A percentile compares a stretch with the other conserved stretches of the same genome.
These are phyloP conservation scores for Solanum virginianum DNA, from an alignment of 257 asterid genomes.

Conservation along the genomic window DNA sequence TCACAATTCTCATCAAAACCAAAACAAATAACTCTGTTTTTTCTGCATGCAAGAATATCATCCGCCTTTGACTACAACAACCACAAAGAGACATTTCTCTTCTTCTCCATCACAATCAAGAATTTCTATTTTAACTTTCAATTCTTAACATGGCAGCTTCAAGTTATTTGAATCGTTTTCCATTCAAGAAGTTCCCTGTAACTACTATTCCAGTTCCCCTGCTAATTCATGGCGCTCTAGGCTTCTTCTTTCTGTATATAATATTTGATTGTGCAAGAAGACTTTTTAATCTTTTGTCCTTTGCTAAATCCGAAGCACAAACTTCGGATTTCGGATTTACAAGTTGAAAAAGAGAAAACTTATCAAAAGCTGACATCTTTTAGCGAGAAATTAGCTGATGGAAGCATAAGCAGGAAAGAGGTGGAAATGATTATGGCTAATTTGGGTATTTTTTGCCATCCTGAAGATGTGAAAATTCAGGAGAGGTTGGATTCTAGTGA, in stretches of 20 bases:
- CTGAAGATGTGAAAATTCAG: constrained; percentile 10
- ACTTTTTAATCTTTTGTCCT: constrained; percentile 6
- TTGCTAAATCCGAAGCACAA: not conserved
- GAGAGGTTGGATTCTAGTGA: constrained; percentile 14
- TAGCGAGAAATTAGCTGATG: not conserved
- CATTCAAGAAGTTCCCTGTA: constrained; percentile 10
- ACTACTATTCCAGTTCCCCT: constrained; percentile 11
- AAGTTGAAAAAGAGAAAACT: not conserved
- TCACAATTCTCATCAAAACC: not conserved
- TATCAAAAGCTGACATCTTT: not conserved
- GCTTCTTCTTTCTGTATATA: constrained; percentile 14
- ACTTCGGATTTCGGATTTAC: not conserved
- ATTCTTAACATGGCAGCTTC: constrained; percentile 7
- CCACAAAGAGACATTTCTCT: not conserved
- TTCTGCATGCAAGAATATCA: constrained; percentile 1
- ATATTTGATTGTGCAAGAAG: constrained; percentile 11
- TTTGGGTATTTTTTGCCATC: constrained; percentile 23
- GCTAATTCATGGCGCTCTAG: constrained; percentile 17
- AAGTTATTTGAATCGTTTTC: constrained; percentile 13
- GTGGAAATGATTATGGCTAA: constrained; percentile 32
- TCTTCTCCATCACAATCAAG: not conserved
- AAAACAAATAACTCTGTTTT: not conserved
- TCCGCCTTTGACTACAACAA: constrained; percentile 6
- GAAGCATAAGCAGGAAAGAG: constrained; percentile 27
- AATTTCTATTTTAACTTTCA: not conserved